Evolutionary conservation across 2,329 filamentous ascomycete species (phyloP).

Genomic region (Diaporthe ilicicola): DNA sequence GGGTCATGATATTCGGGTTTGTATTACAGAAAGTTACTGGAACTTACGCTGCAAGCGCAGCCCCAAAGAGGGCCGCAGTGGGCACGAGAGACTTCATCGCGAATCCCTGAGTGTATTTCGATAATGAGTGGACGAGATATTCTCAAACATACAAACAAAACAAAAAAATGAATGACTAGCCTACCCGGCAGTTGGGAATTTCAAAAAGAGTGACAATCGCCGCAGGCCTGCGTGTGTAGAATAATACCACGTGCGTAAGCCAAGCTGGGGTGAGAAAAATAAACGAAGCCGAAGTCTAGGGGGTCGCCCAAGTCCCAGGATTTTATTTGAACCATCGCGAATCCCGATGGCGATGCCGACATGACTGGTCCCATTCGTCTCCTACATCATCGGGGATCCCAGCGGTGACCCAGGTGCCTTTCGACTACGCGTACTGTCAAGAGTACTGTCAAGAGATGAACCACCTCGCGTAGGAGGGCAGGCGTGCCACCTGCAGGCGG

Average conservation of each 20-base stretch:
- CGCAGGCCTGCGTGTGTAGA: not conserved
- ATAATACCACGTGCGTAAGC: constrained; percentile 1
- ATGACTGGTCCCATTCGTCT: not conserved
- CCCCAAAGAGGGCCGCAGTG: constrained; percentile 2
- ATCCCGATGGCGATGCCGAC: constrained; percentile 14
- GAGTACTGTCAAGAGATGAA: not conserved
- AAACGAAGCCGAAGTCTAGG: not conserved
- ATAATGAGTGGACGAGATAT: not conserved
- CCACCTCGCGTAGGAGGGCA: not conserved
- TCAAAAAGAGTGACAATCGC: constrained; percentile 13
- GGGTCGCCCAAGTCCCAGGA: not conserved
- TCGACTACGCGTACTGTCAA: not conserved
- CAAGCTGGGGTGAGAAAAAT: not conserved
- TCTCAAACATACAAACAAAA: not conserved
- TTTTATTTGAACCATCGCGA: not conserved
- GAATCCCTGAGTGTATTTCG: not conserved
- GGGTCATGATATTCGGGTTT: not conserved
- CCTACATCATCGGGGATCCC: not conserved
- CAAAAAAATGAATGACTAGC: constrained; percentile 11
- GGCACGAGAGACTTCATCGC: constrained; percentile 4
- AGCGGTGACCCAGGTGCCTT: no score
- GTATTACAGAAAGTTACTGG: not conserved
- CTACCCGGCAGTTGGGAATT: not conserved
- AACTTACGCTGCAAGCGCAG: constrained; percentile 10
- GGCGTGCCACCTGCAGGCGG: not conserved